A percentile compares a stretch with the other conserved stretches of the same genome.
Evolutionary conservation across 331 rosid species (phyloP).

Genomic region (Pyrus hybrid): DNA sequence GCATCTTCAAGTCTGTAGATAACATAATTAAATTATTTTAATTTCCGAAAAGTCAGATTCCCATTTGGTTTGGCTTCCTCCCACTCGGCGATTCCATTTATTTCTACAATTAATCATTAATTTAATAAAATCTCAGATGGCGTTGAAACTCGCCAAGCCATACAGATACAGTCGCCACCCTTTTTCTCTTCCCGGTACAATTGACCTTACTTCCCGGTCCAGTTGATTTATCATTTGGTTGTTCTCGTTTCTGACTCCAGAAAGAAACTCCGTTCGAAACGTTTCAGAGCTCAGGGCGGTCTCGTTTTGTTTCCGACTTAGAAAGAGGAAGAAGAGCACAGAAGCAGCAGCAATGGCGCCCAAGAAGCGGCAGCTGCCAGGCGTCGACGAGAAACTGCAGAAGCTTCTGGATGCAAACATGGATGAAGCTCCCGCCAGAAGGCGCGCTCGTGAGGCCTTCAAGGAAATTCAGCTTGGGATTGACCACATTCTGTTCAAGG

Average conservation of each 20-base stretch:
- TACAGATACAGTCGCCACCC: neutral
- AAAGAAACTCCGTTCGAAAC: constrained; percentile 9
- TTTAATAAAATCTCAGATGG: constrained; percentile 4
- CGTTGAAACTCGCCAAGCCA: constrained; percentile 12
- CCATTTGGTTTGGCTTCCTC: neutral
- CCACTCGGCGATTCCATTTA: neutral
- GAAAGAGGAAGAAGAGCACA: constrained; percentile 10
- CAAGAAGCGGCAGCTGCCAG: constrained; percentile 30
- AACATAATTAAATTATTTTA: neutral
- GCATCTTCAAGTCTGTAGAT: too few species aligned
- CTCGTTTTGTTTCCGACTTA: constrained; percentile 8
- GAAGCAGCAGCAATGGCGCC: constrained; percentile 31
- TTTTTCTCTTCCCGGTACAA: neutral
- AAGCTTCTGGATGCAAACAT: constrained; percentile 50
- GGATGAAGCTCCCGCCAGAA: constrained; percentile 70
- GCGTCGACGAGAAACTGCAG: constrained; percentile 49
- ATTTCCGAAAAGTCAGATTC: neutral
- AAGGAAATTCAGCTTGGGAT: constrained; percentile 67
- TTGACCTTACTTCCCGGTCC: neutral
- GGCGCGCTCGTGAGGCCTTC: constrained; percentile 76
- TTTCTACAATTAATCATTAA: neutral
- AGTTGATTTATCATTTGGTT: neutral
- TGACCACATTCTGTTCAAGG: constrained; percentile 87
- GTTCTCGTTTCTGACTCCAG: neutral
- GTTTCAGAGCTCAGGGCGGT: constrained; percentile 19